Conservation (phyloP, 768 basidiomycete species). For the Sporobolomyces phaffii region DNA sequence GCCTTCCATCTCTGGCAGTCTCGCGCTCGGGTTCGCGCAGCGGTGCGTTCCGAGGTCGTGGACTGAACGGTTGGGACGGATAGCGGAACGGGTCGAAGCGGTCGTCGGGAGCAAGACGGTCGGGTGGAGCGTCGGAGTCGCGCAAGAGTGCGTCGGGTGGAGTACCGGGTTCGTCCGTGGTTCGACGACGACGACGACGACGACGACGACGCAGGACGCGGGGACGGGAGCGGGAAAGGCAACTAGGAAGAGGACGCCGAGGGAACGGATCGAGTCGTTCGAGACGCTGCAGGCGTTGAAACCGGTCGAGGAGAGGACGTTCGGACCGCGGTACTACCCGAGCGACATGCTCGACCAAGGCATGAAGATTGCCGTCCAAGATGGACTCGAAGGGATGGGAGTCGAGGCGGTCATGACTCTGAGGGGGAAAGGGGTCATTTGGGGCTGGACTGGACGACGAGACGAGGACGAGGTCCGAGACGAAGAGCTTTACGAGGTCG, state of each 20-base stretch:
- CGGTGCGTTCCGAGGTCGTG: too few species aligned
- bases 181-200: not conserved
- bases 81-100: not conserved
- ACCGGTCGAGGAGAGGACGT: not conserved
- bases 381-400: constrained; percentile 19
- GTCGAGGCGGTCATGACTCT: constrained; percentile 25
- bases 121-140: not conserved
- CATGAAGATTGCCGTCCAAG: not conserved
- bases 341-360: not conserved
- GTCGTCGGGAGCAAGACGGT: not conserved
- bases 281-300: not conserved
- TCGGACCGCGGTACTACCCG: constrained; percentile 10
- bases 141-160: not conserved
- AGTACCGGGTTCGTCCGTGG: not conserved
- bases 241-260: not conserved
- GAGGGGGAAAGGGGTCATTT: constrained; percentile 1
- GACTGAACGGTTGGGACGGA: too few species aligned
- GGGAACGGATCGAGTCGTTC: not conserved
- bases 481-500: constrained; percentile 3
- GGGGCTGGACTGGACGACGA: constrained; percentile 15
- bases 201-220: not conserved
- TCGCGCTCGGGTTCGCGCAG: not conserved
- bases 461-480: not conserved
- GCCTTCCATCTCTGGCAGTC: constrained; percentile 3
- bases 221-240: too few species aligned